A percentile compares a stretch with the other conserved stretches of the same genome.
These are phyloP conservation scores for Tetrapisispora namnaoensis DNA, from an alignment of 805 yeast species.

Conservation along the genomic window DNA sequence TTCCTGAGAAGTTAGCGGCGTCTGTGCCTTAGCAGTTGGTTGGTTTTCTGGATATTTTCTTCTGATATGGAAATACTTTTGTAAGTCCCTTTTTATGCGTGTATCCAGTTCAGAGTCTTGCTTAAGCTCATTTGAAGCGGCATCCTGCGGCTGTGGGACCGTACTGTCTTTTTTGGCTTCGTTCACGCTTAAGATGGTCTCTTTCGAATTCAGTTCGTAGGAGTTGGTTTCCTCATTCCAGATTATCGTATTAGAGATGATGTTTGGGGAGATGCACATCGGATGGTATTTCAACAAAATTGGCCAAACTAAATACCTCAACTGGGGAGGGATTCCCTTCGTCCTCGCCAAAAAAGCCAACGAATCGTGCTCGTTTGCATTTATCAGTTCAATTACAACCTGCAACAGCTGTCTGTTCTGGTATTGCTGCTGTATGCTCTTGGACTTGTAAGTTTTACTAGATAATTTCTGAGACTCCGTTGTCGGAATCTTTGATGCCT, in stretches of 20 bases:
- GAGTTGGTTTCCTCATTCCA: slow-evolving; percentile 13
- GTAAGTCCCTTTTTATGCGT: slow-evolving; percentile 44
- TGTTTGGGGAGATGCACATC: slow-evolving; percentile 65
- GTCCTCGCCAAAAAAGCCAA: slow-evolving; percentile 74
- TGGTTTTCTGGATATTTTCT: slow-evolving; percentile 2
- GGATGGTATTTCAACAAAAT: slow-evolving; percentile 73
- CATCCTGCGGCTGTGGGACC: background rate
- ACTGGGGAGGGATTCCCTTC: slow-evolving; percentile 74
- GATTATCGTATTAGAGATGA: slow-evolving; percentile 43
- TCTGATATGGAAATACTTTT: slow-evolving; percentile 42
- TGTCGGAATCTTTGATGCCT: background rate
- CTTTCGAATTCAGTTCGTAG: background rate
- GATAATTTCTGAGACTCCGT: background rate
- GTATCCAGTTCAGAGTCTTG: background rate
- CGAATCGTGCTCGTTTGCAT: slow-evolving; percentile 56
- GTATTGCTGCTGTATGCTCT: slow-evolving; percentile 22
- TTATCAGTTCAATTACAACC: slow-evolving; percentile 46
- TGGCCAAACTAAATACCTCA: slow-evolving; percentile 81
- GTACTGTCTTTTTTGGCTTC: background rate
- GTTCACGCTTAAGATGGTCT: background rate
- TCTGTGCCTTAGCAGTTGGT: background rate
- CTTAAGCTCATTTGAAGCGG: background rate
- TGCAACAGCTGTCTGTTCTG: slow-evolving; percentile 29
- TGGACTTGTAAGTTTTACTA: slow-evolving; percentile 3
- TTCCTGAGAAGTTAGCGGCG: background rate